These are phyloP conservation scores for Cotoneaster glaucophyllus DNA, from an alignment of 306 rosid genomes.

Conservation along the genomic window DNA sequence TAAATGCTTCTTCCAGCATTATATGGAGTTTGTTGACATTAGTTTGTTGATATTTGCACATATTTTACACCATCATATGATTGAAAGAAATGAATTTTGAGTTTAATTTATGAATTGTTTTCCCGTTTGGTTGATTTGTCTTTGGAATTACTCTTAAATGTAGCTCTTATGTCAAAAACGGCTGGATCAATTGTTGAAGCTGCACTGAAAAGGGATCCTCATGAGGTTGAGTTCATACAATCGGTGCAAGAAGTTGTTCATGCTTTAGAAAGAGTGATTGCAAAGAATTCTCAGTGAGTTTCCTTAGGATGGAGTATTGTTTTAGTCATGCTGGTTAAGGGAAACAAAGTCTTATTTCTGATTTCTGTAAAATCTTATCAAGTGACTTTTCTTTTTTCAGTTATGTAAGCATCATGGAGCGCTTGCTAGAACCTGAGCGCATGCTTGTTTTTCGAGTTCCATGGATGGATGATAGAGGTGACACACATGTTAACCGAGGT, in stretches of 20 bases:
- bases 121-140: slow-evolving; percentile 16
- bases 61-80: neutral
- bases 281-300: slow-evolving; percentile 89
- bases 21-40: neutral
- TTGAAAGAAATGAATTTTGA: neutral
- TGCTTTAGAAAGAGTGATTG: slow-evolving; percentile 93
- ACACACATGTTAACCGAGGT: slow-evolving; percentile 78
- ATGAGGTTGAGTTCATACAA: slow-evolving; percentile 83
- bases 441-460: slow-evolving; percentile 87
- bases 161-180: slow-evolving; percentile 87
- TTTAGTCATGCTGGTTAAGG: neutral
- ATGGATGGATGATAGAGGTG: slow-evolving; percentile 96
- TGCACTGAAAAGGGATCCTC: slow-evolving; percentile 88
- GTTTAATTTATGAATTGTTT: slow-evolving; percentile 14
- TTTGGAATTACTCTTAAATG: slow-evolving; percentile 36
- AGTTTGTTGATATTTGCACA: slow-evolving; percentile 7
- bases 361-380: slow-evolving; percentile 10
- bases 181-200: slow-evolving; percentile 96
- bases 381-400: slow-evolving; percentile 40
- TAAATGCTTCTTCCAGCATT: neutral
- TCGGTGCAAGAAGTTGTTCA: slow-evolving; percentile 80
- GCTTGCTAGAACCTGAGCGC: slow-evolving; percentile 92
- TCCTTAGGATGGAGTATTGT: slow-evolving; percentile 11
- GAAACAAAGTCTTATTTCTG: neutral
- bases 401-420: slow-evolving; percentile 93